phyloP scores from a whole-genome alignment of 2,329 filamentous ascomycete species.

The Calonectria crousiana region DNA sequence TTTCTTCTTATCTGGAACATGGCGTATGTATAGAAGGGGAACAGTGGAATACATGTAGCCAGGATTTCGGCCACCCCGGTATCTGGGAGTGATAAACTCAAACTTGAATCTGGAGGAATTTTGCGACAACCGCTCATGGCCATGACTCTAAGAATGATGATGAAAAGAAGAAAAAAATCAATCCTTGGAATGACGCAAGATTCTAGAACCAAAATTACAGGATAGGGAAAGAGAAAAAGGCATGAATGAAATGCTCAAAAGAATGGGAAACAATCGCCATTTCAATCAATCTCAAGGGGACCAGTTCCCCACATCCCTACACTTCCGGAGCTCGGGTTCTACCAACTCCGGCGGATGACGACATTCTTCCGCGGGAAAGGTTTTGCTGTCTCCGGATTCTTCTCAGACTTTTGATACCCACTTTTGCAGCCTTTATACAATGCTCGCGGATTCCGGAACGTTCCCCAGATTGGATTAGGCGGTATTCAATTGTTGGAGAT shows the following conservation, averaged over 20 bases:
- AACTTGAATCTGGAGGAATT: neutral
- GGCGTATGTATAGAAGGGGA: no score
- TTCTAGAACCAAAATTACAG: neutral
- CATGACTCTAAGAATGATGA: neutral
- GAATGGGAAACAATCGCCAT: neutral
- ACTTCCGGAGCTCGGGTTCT: neutral
- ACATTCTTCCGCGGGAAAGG: neutral
- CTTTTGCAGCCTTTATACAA: neutral
- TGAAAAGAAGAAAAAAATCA: neutral
- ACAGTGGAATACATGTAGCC: neutral
- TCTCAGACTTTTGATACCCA: neutral
- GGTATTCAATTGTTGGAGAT: neutral
- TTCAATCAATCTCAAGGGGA: neutral
- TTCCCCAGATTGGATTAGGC: neutral
- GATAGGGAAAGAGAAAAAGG: neutral
- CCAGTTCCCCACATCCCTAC: neutral
- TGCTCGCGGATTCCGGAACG: neutral
- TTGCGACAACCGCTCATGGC: neutral
- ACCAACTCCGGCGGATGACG: neutral
- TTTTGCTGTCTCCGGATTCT: neutral
- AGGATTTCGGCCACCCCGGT: neutral
- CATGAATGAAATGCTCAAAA: neutral
- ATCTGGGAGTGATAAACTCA: neutral
- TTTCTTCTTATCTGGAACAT: neutral
- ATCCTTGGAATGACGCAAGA: neutral